phyloP scores from a whole-genome alignment of 192 early-diverging fungal genomes.

The Glomus cerebriforme region DNA sequence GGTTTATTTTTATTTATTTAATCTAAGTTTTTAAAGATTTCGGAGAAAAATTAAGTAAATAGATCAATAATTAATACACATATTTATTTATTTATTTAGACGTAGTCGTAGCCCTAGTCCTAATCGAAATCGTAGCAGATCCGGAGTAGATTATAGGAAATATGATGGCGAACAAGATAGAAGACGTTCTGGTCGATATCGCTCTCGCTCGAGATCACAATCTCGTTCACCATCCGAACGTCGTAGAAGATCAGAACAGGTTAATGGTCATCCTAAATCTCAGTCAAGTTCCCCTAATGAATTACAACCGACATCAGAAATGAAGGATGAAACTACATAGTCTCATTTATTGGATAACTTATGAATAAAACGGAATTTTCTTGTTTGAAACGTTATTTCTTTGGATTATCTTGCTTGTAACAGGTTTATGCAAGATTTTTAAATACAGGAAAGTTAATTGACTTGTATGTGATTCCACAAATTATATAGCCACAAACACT shows the following conservation, averaged over 20 bases:
- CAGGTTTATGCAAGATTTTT: not conserved
- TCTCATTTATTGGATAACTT: not conserved
- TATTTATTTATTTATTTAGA: not conserved
- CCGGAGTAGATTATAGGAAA: not conserved
- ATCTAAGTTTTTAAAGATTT: not conserved
- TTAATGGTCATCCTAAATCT: slow-evolving; percentile 29
- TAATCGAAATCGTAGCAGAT: slow-evolving; percentile 7
- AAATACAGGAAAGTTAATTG: not conserved
- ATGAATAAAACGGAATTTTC: not conserved
- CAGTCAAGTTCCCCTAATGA: slow-evolving; percentile 2
- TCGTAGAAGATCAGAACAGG: slow-evolving; percentile 13
- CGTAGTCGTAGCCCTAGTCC: slow-evolving; percentile 17
- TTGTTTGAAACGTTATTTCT: not conserved
- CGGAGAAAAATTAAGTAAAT: not conserved
- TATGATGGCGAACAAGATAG: slow-evolving; percentile 13
- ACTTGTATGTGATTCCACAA: not conserved
- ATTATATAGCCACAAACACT: not conserved
- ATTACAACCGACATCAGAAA: not conserved
- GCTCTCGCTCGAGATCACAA: slow-evolving; percentile 11
- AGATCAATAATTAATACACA: too few species aligned
- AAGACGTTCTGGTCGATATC: slow-evolving; percentile 2
- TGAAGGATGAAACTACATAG: slow-evolving; percentile 1
- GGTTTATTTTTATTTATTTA: not conserved
- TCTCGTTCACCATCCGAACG: slow-evolving; percentile 9
- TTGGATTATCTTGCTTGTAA: not conserved